Evolutionary conservation across 2,329 filamentous ascomycete species (phyloP), one percentile per base, ranked within the genome.

Genomic region (Aspergillus ustus): DNA sequence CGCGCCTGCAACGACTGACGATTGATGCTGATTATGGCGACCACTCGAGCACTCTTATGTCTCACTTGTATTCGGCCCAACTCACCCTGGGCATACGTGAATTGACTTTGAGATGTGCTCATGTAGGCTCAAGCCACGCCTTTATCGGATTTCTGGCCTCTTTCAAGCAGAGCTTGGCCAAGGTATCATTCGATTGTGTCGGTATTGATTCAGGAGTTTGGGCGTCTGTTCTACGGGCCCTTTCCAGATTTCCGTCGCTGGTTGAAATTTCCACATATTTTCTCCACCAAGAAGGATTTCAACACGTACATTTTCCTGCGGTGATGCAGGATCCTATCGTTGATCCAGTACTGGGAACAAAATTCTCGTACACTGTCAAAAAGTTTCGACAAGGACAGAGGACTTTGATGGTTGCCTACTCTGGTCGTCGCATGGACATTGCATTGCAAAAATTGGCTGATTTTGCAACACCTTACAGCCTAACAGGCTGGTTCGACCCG

Each of bases 311-410:
- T n/a, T 52, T 52, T 22, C 50, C 29, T 40, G 29, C 50, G 37
- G 29, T 52, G 50, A 22, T 52, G 31, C 7, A 40, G 17, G 50
- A 52, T 22, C 31, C 50, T 20, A n/a, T 40, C 15, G 50, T 52
- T 52, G 50, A 52, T 52, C 50, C 50, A 40, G 50, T 52, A 11
- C 50, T 52, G 29, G 29, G 50, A 11, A 52, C 50, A 40, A 52
- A 22, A 52, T 52, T 52, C 31, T 52, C n/a, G 19, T 52, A 37
- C n/a, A 40, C 29, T 37, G 29, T 20, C 17, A 52, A 31, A 22
- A 52, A 40, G 13, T 31, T 19, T 40, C 50, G 29, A 20, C 4
- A 4, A 20, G 50, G 50, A 37, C 50, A 4, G 19, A 52, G 25
- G 31, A 52, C 50, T n/a, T 5, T 40, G 29, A 40, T 52, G 29